Percentiles rank a stretch among this genome's conserved stretches.
phyloP scores from a whole-genome alignment of 768 basidiomycete species.

The Pleurotus platypus region DNA sequence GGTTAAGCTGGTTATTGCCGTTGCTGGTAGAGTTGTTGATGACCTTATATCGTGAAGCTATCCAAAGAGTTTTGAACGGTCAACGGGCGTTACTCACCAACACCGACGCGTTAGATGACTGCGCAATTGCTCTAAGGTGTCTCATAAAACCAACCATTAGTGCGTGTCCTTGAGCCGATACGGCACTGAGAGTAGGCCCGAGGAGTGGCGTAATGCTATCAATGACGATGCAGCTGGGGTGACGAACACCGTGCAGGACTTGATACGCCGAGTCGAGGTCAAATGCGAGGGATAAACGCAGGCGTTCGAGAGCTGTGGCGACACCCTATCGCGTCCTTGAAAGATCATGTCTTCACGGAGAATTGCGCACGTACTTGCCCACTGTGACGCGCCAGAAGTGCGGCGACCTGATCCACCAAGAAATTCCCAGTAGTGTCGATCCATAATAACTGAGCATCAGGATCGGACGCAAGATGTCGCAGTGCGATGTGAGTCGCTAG shows the following conservation, averaged over 20 bases:
- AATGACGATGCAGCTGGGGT: slow-evolving; percentile 47
- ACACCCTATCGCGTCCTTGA: slow-evolving; percentile 14
- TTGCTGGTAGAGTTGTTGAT: slow-evolving; percentile 51
- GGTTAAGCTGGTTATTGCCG: slow-evolving; percentile 20
- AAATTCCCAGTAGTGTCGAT: slow-evolving; percentile 73
- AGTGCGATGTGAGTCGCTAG: slow-evolving; percentile 59
- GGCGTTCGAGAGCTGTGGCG: slow-evolving; percentile 41
- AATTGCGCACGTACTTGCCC: slow-evolving; percentile 16
- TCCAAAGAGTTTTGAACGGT: too few species aligned
- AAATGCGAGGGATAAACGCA: slow-evolving; percentile 57
- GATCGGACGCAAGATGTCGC: slow-evolving; percentile 39
- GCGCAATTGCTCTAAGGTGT: slow-evolving; percentile 50
- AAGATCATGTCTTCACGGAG: neutral
- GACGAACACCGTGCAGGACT: slow-evolving; percentile 37
- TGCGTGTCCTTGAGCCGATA: slow-evolving; percentile 74
- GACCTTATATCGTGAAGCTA: slow-evolving; percentile 35
- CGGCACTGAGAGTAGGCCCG: slow-evolving; percentile 56
- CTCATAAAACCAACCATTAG: slow-evolving; percentile 71
- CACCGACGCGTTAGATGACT: slow-evolving; percentile 39
- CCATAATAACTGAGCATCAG: slow-evolving; percentile 52
- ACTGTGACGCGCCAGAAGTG: slow-evolving; percentile 28
- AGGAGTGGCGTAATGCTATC: slow-evolving; percentile 66
- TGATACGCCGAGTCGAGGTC: slow-evolving; percentile 52
- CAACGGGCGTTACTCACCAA: slow-evolving; percentile 39
- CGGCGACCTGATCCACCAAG: slow-evolving; percentile 42